Conservation (phyloP, 257 asterid species). For the Cinchona pubescens region DNA sequence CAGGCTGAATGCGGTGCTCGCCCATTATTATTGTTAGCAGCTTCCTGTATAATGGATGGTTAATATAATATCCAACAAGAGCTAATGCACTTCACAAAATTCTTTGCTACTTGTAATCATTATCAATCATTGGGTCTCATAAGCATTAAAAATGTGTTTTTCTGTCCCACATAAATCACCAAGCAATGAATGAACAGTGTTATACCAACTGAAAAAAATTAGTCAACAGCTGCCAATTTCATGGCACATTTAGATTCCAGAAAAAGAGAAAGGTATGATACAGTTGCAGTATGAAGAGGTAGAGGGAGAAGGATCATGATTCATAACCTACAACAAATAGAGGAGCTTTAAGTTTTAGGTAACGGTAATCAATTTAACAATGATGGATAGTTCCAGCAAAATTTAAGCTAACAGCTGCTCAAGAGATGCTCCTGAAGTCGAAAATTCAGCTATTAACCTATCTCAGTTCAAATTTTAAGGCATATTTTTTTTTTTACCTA, state of each 20-base stretch:
- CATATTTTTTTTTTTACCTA: neutral
- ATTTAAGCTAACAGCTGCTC: neutral
- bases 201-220: neutral
- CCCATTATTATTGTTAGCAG: conserved; percentile 83
- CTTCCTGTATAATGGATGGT: conserved; percentile 60
- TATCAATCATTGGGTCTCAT: neutral
- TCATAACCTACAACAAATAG: neutral
- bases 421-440: neutral
- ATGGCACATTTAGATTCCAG: neutral
- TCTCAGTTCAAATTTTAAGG: neutral
- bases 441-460: neutral
- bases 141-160: neutral
- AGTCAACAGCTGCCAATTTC: neutral
- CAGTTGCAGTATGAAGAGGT: neutral
- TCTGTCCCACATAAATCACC: too few species aligned
- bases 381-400: neutral
- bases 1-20: conserved; percentile 97
- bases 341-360: too few species aligned
- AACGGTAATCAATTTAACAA: neutral
- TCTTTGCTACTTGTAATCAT: neutral
- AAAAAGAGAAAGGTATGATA: neutral
- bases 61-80: conserved; percentile 14
- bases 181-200: too few species aligned
- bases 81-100: neutral
- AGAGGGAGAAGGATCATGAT: neutral